Conservation (phyloP, 2,329 filamentous ascomycete genomes). For the Arthrobotrys conoides region DNA sequence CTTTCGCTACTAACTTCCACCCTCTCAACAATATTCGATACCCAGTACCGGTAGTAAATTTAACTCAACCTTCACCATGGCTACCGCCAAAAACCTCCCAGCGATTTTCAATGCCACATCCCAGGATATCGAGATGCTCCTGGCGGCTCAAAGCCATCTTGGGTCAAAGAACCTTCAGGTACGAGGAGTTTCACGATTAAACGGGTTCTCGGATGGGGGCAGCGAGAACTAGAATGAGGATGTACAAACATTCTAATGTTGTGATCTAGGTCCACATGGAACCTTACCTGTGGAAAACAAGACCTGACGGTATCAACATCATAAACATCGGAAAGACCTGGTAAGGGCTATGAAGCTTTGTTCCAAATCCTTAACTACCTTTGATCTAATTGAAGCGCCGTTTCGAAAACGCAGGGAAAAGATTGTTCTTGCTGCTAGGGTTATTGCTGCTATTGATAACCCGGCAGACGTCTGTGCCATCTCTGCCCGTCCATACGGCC, state of each 20-base stretch:
- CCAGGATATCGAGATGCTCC: conserved; percentile 99
- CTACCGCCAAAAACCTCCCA: conserved; percentile 84
- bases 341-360: conserved; percentile 73
- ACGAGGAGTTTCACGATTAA: conserved; percentile 21
- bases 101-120: conserved; percentile 95
- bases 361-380: not conserved
- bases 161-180: conserved; percentile 97
- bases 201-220: no score
- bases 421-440: conserved; percentile 97
- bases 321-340: conserved; percentile 99
- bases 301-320: conserved; percentile 97
- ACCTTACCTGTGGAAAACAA: conserved; percentile 99
- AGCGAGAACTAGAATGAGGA: not conserved
- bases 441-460: conserved; percentile 99
- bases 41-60: conserved; percentile 4
- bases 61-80: conserved; percentile 28
- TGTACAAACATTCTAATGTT: not conserved
- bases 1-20: conserved; percentile 4
- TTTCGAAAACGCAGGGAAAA: conserved; percentile 81
- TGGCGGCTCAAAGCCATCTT: conserved; percentile 95
- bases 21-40: not conserved
- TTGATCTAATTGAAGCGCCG: not conserved
- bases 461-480: conserved; percentile 99
- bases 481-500: conserved; percentile 98
- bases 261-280: conserved; percentile 84